A percentile compares a stretch with the other conserved stretches of the same genome.
Evolutionary conservation across 2,329 filamentous ascomycete species (phyloP).

Genomic region (Trichoderma simmonsii): DNA sequence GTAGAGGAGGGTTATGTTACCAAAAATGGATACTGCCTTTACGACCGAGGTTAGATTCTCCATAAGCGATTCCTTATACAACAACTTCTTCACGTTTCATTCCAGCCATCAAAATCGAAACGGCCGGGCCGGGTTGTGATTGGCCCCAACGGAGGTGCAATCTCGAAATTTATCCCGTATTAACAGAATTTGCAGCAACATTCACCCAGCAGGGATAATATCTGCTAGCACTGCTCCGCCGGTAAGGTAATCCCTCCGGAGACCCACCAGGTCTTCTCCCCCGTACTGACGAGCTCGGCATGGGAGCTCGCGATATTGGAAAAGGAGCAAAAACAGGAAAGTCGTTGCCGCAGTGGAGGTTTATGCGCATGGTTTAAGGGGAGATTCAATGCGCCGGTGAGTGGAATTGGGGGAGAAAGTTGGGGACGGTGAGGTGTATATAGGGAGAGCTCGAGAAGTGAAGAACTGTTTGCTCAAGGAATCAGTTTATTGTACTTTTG

Average conservation of each 20-base stretch:
- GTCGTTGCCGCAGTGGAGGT: neutral
- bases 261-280: neutral
- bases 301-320: neutral
- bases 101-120: neutral
- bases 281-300: neutral
- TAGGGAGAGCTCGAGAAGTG: neutral
- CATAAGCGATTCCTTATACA: neutral
- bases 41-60: neutral
- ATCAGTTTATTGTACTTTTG: no score
- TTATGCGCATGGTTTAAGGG: neutral
- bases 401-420: neutral
- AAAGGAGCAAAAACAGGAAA: neutral
- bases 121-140: neutral
- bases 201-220: neutral
- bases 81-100: neutral
- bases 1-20: neutral
- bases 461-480: neutral
- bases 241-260: neutral
- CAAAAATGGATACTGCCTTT: no score
- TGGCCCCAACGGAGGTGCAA: neutral
- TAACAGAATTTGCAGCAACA: neutral
- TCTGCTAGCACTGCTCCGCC: neutral
- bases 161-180: neutral
- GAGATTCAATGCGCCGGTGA: neutral
- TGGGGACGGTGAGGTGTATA: neutral